Conservation (phyloP, 2,329 filamentous ascomycete genomes). For the Cercospora janseana region DNA sequence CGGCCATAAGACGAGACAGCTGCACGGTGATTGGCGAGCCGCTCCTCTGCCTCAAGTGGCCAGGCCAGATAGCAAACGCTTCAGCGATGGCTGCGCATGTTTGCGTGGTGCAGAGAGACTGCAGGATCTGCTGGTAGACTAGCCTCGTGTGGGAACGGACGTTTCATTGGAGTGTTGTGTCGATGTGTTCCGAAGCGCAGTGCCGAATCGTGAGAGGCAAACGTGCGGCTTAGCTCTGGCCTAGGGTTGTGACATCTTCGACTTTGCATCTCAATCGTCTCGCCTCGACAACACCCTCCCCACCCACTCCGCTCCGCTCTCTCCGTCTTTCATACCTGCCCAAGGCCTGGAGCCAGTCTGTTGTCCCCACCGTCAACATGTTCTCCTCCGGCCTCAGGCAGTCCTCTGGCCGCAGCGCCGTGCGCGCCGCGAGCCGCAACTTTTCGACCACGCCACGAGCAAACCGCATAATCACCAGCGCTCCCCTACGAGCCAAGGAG, state of each 20-base stretch:
- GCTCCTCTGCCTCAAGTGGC: no score
- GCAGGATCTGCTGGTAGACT: no score
- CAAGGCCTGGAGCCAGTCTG: neutral
- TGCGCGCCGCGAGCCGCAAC: conserved; percentile 50
- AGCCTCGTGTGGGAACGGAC: no score
- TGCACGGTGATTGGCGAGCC: neutral
- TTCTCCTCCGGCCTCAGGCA: conserved; percentile 40
- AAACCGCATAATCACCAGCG: conserved; percentile 76
- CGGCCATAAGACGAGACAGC: neutral
- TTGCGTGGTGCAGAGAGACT: no score
- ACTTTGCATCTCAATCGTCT: conserved; percentile 1
- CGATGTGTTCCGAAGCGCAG: no score
- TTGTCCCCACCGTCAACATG: conserved; percentile 31
- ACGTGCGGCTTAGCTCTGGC: no score
- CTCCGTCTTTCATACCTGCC: conserved; percentile 1
- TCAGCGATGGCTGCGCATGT: no score
- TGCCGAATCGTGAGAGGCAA: no score
- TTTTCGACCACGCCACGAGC: conserved; percentile 86
- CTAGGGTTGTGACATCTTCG: conserved; percentile 12
- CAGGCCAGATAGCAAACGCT: no score
- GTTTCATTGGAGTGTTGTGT: no score
- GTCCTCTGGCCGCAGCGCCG: conserved; percentile 33
- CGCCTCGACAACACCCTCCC: neutral
- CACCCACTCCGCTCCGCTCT: neutral
- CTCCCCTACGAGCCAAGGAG: conserved; percentile 88